These are phyloP conservation scores for Monosporascus ibericus DNA, from an alignment of 2,329 filamentous ascomycete genomes.

Conservation along the genomic window DNA sequence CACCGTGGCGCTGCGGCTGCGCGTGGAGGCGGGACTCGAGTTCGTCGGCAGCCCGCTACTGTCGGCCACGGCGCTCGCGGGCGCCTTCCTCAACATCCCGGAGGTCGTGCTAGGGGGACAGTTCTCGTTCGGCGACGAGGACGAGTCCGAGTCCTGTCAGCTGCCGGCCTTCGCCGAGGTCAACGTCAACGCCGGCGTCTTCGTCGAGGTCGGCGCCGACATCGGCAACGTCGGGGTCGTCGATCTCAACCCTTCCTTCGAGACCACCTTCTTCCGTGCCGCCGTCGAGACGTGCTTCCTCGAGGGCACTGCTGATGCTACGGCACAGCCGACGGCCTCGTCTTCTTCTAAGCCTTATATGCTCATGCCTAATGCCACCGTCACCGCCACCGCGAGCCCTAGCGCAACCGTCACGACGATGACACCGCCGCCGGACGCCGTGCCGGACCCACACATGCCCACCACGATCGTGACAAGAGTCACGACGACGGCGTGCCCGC, in stretches of 20 bases:
- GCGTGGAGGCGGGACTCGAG: conserved; percentile 18
- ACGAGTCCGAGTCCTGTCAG: conserved; percentile 6
- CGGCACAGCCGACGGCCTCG: background rate
- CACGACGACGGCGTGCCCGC: background rate
- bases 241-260: conserved; percentile 18
- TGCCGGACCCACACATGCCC: background rate
- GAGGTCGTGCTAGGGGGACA: conserved; percentile 13
- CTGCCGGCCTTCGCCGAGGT: conserved; percentile 17
- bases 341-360: too few relatives aligned
- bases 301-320: background rate
- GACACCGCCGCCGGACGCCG: background rate
- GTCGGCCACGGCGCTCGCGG: conserved; percentile 16
- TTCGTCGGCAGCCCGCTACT: conserved; percentile 13
- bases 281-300: conserved; percentile 17
- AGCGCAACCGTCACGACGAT: background rate
- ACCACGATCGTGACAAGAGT: background rate
- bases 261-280: conserved; percentile 20
- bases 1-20: conserved; percentile 16
- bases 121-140: conserved; percentile 2
- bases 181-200: conserved; percentile 25
- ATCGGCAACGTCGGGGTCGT: conserved; percentile 13
- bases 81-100: conserved; percentile 20
- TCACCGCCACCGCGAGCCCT: background rate
- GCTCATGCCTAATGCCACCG: background rate
- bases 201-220: conserved; percentile 20